These are phyloP conservation scores for Simmondsia chinensis DNA, from an alignment of 148 eudicot genomes.

Conservation along the genomic window DNA sequence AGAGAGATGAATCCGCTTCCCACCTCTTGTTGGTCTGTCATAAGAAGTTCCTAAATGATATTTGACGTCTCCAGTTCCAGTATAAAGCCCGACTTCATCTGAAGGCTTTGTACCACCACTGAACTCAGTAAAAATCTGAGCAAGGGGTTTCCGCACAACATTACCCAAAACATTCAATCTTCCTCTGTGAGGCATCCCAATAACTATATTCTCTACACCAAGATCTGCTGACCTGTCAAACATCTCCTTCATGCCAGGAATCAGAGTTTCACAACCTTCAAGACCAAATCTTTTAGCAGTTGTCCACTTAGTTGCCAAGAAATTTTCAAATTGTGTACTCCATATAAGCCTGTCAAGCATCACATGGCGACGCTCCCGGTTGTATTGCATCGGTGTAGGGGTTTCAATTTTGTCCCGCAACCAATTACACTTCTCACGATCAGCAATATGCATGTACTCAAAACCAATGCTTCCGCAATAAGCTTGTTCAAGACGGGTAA, in stretches of 20 bases:
- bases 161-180: constrained; percentile 58
- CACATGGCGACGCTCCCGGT: constrained; percentile 51
- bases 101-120: constrained; percentile 51
- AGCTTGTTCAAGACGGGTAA: constrained; percentile 53
- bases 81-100: constrained; percentile 57
- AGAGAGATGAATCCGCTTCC: constrained; percentile 56
- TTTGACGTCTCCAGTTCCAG: constrained; percentile 64
- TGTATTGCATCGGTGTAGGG: constrained; percentile 47
- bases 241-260: constrained; percentile 69
- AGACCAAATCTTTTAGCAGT: constrained; percentile 68
- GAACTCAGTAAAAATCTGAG: constrained; percentile 58
- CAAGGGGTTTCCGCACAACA: constrained; percentile 55
- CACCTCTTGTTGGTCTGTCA: constrained; percentile 57
- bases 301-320: constrained; percentile 64
- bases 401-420: constrained; percentile 57
- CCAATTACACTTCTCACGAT: constrained; percentile 61
- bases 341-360: constrained; percentile 58
- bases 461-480: constrained; percentile 61
- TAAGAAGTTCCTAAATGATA: constrained; percentile 69
- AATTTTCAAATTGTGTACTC: constrained; percentile 64
- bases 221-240: constrained; percentile 64
- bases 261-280: constrained; percentile 65
- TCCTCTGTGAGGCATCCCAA: constrained; percentile 70
- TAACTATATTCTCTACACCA: constrained; percentile 56
- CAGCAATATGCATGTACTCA: constrained; percentile 66